These are phyloP conservation scores for Parsonsia alboflavescens DNA, from an alignment of 257 asterid genomes.

Conservation along the genomic window DNA sequence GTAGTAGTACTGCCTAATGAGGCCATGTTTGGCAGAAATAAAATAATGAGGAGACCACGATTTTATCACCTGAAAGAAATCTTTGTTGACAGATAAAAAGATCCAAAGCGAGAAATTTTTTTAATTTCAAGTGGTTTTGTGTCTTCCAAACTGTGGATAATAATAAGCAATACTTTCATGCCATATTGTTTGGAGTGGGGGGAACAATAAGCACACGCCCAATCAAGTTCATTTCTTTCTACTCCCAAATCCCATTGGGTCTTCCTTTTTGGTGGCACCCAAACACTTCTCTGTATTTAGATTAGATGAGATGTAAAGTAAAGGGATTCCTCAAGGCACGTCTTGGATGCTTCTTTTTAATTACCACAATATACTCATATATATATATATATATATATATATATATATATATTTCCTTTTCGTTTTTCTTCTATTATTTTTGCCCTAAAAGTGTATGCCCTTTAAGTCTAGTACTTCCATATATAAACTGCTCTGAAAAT, in stretches of 20 bases:
- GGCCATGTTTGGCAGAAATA: constrained; percentile 13
- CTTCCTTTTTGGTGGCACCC: constrained; percentile 24
- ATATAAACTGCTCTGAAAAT: too few species aligned
- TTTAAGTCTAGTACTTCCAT: not conserved
- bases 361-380: constrained; percentile 9
- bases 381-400: too few species aligned
- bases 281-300: constrained; percentile 23
- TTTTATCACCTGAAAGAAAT: constrained; percentile 54
- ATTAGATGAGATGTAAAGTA: constrained; percentile 39
- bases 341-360: constrained; percentile 18
- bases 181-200: constrained; percentile 69
- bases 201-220: constrained; percentile 56
- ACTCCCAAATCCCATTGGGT: constrained; percentile 17
- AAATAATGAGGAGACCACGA: constrained; percentile 43
- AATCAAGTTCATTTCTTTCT: constrained; percentile 34
- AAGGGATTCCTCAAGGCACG: constrained; percentile 47
- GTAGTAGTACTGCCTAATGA: not conserved
- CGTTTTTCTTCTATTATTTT: not conserved
- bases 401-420: too few species aligned
- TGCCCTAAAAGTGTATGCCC: not conserved
- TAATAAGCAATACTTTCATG: constrained; percentile 41
- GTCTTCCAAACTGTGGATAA: constrained; percentile 21
- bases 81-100: constrained; percentile 58
- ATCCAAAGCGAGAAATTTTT: constrained; percentile 38
- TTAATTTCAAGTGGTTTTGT: constrained; percentile 17